Evolutionary conservation across 208 protist genomes (phyloP), one percentile per base, ranked within the genome.

Genomic region (Acanthamoeba lugdunensis): DNA sequence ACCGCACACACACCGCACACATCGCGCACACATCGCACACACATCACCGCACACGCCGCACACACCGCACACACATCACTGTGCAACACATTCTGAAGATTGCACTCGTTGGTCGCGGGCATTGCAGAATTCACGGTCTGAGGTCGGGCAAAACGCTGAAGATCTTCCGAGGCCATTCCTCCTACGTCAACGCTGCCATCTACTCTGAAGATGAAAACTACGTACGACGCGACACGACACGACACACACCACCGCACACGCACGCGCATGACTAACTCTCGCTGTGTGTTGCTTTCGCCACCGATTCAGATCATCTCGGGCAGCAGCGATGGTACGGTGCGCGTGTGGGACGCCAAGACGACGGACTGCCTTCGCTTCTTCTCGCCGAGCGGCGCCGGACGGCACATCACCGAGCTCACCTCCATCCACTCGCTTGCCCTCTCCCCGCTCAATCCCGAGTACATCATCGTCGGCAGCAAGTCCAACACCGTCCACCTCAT

Each of bases 141-240:
- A 94, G 90, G 61, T 94, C 92, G 37, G 92, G 92, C 9, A 94
- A 94, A 56, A 94, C 92, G 56, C 92, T 94, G 37, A 94, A 90
- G 77, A 90, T 79, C 61, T 94, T 90, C 81, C 5, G 92, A 71
- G 92, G 92, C 48, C 92, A 94, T 30, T n/a, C 92, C 11, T 94
- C 92, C 61, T 94, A 90, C 90, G 92, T 94, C 21, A 94, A 90
- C 50, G 56, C 90, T 25, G 90, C 90, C 50, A 82, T 93, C 41
- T 93, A 84, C 52, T 84, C 69, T 21, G 90, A 93, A 67, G 90
- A 93, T 33, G 90, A 84, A 45, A 93, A 63, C 69, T 56, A 75
- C 8, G 85, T 91, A 77, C 28, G 82, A 18, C 21, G 21, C 65
- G 18, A 4, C 21, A 16, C 25, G 8, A 71, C 9, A 71, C 9